Conservation (phyloP, 1,284 basidiomycete genomes). For the Meira nashicola region DNA sequence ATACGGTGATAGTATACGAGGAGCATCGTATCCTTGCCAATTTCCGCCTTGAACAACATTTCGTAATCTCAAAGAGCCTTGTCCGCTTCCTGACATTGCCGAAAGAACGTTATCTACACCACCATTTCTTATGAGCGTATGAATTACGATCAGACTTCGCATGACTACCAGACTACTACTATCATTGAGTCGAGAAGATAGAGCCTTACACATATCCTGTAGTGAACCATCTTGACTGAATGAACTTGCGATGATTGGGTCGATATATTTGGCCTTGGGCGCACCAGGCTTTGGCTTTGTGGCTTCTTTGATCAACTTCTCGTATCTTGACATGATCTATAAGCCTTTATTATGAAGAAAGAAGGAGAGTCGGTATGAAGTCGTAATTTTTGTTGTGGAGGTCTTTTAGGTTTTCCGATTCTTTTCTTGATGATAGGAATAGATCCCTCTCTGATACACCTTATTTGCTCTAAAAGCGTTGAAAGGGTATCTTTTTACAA, state of each 20-base stretch:
- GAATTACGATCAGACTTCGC: slow-evolving; percentile 89
- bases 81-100: slow-evolving; percentile 62
- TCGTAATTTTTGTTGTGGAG: too few relatives aligned
- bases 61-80: slow-evolving; percentile 69
- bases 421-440: too few relatives aligned
- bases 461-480: too few relatives aligned
- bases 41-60: slow-evolving; percentile 61
- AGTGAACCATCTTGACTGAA: slow-evolving; percentile 87
- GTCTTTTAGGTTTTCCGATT: too few relatives aligned
- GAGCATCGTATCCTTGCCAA: slow-evolving; percentile 55
- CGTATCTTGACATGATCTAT: slow-evolving; percentile 28
- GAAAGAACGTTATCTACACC: slow-evolving; percentile 83
- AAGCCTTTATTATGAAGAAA: background rate
- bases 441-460: too few relatives aligned
- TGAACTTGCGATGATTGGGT: slow-evolving; percentile 85
- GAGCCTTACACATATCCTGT: slow-evolving; percentile 82
- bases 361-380: too few relatives aligned
- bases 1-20: slow-evolving; percentile 80
- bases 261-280: slow-evolving; percentile 51
- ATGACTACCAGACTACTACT: slow-evolving; percentile 86
- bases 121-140: slow-evolving; percentile 90
- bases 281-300: slow-evolving; percentile 50
- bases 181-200: slow-evolving; percentile 77
- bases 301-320: slow-evolving; percentile 48
- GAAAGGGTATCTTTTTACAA: too few relatives aligned